A percentile compares a stretch with the other conserved stretches of the same genome.
Evolutionary conservation across 2,329 filamentous ascomycete genomes (phyloP).

Genomic region (Botrytis deweyae): DNA sequence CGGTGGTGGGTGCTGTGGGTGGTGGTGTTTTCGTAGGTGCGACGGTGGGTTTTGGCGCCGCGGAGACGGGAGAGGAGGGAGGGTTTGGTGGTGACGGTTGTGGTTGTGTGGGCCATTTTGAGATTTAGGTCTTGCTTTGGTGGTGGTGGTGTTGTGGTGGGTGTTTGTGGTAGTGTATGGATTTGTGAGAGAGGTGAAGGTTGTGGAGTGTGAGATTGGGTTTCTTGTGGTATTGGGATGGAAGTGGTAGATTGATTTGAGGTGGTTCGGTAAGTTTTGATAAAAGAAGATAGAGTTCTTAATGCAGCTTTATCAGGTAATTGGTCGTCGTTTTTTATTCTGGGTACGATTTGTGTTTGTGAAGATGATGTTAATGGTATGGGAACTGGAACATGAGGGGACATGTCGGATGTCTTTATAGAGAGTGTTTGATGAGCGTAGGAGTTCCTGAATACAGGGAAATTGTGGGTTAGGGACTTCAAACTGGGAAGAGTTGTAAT

Average conservation of each 20-base stretch:
- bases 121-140: background rate
- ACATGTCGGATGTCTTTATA: conserved; percentile 15
- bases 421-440: background rate
- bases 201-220: background rate
- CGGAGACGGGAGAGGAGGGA: conserved; percentile 9
- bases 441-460: background rate
- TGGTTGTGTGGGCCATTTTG: conserved; percentile 20
- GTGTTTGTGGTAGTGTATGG: background rate
- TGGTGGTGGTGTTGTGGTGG: conserved; percentile 11
- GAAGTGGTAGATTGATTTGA: background rate
- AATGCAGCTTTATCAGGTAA: background rate
- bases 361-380: background rate
- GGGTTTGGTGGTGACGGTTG: conserved; percentile 16
- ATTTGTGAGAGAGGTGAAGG: background rate
- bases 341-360: conserved; percentile 1
- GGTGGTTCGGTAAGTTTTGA: background rate
- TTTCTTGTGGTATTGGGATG: background rate
- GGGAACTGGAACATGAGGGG: background rate
- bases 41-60: conserved; percentile 10
- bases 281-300: conserved; percentile 20
- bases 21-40: conserved; percentile 10
- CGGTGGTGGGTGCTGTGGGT: background rate
- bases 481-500: conserved; percentile 9
- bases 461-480: background rate
- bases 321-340: background rate